Percentiles rank a stretch among this genome's conserved stretches.
Conservation (phyloP, 2,329 filamentous ascomycete genomes). For the Clonostachys byssicola region DNA sequence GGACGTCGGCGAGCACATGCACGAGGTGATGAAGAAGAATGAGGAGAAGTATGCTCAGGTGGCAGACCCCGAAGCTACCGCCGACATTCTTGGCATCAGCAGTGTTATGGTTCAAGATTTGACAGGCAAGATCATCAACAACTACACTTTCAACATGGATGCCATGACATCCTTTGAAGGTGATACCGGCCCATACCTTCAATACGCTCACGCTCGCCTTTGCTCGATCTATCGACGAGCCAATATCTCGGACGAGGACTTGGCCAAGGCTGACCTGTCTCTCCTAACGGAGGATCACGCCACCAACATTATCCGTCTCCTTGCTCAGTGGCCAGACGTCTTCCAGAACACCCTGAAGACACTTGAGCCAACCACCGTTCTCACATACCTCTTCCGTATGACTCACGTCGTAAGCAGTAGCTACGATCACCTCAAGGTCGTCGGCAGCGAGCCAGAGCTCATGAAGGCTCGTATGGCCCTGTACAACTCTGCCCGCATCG, state of each 20-base stretch:
- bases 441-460: slow-evolving; percentile 72
- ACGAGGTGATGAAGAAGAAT: slow-evolving; percentile 93
- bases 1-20: slow-evolving; percentile 91
- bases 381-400: slow-evolving; percentile 77
- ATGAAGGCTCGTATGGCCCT: slow-evolving; percentile 67
- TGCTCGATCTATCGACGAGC: slow-evolving; percentile 58
- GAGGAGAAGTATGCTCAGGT: slow-evolving; percentile 87
- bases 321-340: slow-evolving; percentile 84
- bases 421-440: slow-evolving; percentile 77
- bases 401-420: slow-evolving; percentile 75
- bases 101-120: slow-evolving; percentile 98
- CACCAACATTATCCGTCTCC: slow-evolving; percentile 65
- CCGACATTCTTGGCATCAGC: slow-evolving; percentile 87
- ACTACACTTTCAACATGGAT: slow-evolving; percentile 73
- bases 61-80: slow-evolving; percentile 73
- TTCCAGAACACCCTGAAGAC: slow-evolving; percentile 82
- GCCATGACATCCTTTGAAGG: slow-evolving; percentile 82
- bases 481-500: slow-evolving; percentile 71
- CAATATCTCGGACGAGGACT: slow-evolving; percentile 47
- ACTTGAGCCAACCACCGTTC: slow-evolving; percentile 61
- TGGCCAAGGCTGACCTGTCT: slow-evolving; percentile 60
- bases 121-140: slow-evolving; percentile 80
- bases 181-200: slow-evolving; percentile 80
- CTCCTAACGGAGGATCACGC: slow-evolving; percentile 71
- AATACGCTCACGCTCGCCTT: slow-evolving; percentile 76